Conservation (phyloP, 2,329 filamentous ascomycete genomes). For the Beauveria caledonica region DNA sequence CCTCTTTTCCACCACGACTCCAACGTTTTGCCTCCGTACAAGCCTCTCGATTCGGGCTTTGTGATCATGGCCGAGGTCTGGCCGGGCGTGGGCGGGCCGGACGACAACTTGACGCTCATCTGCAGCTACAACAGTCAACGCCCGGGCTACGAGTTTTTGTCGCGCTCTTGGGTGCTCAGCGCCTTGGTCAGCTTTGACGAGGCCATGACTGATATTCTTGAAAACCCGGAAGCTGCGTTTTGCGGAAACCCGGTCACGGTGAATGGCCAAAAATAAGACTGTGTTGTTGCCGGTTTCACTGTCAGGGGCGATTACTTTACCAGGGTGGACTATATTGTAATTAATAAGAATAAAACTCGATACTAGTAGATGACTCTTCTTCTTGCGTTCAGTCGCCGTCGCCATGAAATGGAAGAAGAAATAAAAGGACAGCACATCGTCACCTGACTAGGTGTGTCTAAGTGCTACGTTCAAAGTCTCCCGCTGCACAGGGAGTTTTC, state of each 20-base stretch:
- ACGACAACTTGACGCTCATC: background rate
- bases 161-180: constrained; percentile 6
- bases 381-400: too few species aligned
- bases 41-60: constrained; percentile 7
- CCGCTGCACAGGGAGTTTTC: too few species aligned
- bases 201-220: background rate
- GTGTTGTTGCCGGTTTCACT: too few species aligned
- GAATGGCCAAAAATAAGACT: background rate
- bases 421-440: too few species aligned
- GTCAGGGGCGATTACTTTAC: background rate
- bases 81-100: background rate
- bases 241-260: background rate
- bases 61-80: background rate
- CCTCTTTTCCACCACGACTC: background rate
- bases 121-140: constrained; percentile 2
- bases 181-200: constrained; percentile 3
- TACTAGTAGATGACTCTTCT: too few species aligned
- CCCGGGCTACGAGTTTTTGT: constrained; percentile 9
- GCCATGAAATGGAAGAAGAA: too few species aligned
- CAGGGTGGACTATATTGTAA: background rate
- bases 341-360: background rate
- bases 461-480: too few species aligned
- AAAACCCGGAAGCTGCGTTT: background rate
- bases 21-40: background rate
- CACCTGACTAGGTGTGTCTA: too few species aligned